phyloP scores from a whole-genome alignment of 2,329 filamentous ascomycete species.

The Clonostachys rhizophaga region DNA sequence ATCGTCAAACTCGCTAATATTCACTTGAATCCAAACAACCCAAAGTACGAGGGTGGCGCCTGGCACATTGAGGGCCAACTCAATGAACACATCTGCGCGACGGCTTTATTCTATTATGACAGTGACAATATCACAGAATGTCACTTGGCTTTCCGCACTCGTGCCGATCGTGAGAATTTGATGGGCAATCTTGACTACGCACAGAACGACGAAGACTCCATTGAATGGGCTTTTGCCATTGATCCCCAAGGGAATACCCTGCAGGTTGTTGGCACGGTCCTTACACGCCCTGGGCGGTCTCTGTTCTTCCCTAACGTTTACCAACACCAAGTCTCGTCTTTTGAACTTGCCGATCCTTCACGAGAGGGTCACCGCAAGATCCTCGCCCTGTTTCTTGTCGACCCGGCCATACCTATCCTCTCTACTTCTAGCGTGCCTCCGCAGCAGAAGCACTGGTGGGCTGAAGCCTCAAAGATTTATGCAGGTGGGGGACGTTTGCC shows the following conservation, averaged over 20 bases:
- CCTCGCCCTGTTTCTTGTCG: conserved; percentile 55
- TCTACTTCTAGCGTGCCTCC: conserved; percentile 37
- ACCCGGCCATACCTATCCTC: conserved; percentile 42
- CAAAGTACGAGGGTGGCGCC: conserved; percentile 43
- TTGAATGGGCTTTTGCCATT: conserved; percentile 28
- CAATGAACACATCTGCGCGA: conserved; percentile 62
- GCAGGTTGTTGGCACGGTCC: conserved; percentile 38
- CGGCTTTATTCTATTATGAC: conserved; percentile 59
- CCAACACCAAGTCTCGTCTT: conserved; percentile 48
- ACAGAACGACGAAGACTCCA: conserved; percentile 21
- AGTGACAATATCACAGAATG: conserved; percentile 53
- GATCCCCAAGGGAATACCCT: conserved; percentile 7
- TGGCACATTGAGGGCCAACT: conserved; percentile 53
- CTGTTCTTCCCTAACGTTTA: conserved; percentile 50
- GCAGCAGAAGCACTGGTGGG: conserved; percentile 34
- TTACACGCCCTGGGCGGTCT: conserved; percentile 39
- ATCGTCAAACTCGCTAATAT: conserved; percentile 61
- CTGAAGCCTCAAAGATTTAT: background rate
- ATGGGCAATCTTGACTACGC: conserved; percentile 14
- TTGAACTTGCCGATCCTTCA: conserved; percentile 43
- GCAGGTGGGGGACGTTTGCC: conserved; percentile 5
- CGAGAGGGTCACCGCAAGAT: conserved; percentile 54
- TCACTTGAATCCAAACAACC: conserved; percentile 53
- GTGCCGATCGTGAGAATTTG: conserved; percentile 12
- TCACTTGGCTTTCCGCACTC: conserved; percentile 44